phyloP scores from a whole-genome alignment of 2,329 filamentous ascomycete genomes.

The Lojkania enalia region DNA sequence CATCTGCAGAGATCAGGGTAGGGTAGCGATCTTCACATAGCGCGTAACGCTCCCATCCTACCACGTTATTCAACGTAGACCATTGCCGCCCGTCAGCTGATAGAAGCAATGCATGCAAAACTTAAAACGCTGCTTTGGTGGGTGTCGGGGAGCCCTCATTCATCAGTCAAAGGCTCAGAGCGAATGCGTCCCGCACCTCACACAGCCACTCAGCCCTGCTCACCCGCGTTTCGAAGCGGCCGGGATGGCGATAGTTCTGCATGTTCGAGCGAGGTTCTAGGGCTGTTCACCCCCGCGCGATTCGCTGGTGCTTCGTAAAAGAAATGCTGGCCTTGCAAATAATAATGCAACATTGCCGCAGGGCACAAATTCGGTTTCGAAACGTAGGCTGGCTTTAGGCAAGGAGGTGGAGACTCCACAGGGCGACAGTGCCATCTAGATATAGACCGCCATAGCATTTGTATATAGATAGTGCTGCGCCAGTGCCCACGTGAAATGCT shows the following conservation, averaged over 20 bases:
- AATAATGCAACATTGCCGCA: too few species aligned
- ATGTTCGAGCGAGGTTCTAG: conserved; percentile 18
- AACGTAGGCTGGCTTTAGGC: too few species aligned
- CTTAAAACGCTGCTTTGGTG: too few species aligned
- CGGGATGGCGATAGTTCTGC: conserved; percentile 13
- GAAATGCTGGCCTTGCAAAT: neutral
- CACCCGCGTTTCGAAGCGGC: conserved; percentile 12
- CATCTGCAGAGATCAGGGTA: neutral
- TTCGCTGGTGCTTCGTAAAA: conserved; percentile 13
- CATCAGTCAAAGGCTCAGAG: neutral
- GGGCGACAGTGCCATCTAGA: too few species aligned
- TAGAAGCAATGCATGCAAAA: too few species aligned
- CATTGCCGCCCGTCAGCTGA: too few species aligned
- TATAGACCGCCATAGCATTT: too few species aligned
- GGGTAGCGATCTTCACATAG: neutral
- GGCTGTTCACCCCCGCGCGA: conserved; percentile 4
- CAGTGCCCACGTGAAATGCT: conserved; percentile 9
- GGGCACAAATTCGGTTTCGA: too few species aligned
- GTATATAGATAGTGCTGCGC: too few species aligned
- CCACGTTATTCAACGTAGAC: too few species aligned
- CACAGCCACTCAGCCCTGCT: conserved; percentile 13
- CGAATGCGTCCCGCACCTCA: neutral
- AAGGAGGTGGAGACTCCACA: too few species aligned
- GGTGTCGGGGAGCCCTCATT: neutral
- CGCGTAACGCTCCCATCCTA: neutral